A percentile compares a stretch with the other conserved stretches of the same genome.
phyloP scores from a whole-genome alignment of 371 early-diverging fungal species.

The Blakeslea trispora region DNA sequence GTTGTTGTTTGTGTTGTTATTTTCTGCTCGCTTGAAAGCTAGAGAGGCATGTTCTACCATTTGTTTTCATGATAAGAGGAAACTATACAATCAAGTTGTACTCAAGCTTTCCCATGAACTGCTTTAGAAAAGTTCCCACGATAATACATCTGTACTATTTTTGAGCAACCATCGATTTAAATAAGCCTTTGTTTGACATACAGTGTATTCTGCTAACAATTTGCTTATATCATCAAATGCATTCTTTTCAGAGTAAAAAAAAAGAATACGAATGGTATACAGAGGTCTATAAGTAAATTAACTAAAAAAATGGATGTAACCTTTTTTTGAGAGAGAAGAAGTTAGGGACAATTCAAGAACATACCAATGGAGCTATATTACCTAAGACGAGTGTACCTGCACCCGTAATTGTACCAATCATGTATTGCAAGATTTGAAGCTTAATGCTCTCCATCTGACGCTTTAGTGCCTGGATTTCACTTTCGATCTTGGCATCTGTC shows the following conservation, averaged over 20 bases:
- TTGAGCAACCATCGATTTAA: no score
- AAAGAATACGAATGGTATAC: neutral
- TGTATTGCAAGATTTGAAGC: constrained; percentile 80
- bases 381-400: constrained; percentile 77
- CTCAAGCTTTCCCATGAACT: no score
- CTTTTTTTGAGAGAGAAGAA: constrained; percentile 1
- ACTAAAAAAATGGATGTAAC: constrained; percentile 27
- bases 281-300: neutral
- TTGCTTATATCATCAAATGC: constrained; percentile 24
- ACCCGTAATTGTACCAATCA: constrained; percentile 85
- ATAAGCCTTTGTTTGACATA: no score
- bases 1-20: no score
- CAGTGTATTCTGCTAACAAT: no score
- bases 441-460: constrained; percentile 93
- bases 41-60: no score
- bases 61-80: no score
- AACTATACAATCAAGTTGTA: no score
- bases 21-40: no score
- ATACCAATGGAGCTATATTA: constrained; percentile 23
- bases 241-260: neutral
- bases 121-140: no score
- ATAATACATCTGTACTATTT: no score
- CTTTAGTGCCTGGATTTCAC: constrained; percentile 78
- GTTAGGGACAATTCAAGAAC: neutral
- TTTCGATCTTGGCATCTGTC: constrained; percentile 85